Conservation (phyloP, 2,329 filamentous ascomycete species). For the Clarireedia hainanense region DNA sequence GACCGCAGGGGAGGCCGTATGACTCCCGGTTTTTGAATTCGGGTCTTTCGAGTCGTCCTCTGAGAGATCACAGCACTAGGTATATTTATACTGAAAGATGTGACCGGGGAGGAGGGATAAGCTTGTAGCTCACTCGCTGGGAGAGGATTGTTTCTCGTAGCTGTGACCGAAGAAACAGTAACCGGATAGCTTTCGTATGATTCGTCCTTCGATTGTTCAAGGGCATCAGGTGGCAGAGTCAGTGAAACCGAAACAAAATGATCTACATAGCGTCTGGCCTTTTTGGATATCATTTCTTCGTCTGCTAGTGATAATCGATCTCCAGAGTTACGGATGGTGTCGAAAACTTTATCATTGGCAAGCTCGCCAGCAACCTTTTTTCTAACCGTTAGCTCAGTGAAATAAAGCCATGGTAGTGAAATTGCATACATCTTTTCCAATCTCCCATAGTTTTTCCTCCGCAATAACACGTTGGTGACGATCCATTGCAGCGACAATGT, state of each 20-base stretch:
- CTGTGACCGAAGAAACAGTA: neutral
- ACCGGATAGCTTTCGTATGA: neutral
- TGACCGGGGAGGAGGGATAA: neutral
- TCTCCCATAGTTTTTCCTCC: neutral
- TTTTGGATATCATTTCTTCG: conserved; percentile 5
- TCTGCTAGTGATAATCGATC: neutral
- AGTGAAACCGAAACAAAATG: conserved; percentile 1
- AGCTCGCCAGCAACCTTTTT: conserved; percentile 1
- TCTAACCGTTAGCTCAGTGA: neutral
- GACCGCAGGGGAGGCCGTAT: neutral
- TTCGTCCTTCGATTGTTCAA: neutral
- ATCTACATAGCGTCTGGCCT: conserved; percentile 2
- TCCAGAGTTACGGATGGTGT: neutral
- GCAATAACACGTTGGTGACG: conserved; percentile 1
- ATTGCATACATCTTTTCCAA: conserved; percentile 2
- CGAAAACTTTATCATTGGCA: neutral
- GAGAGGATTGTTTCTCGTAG: neutral
- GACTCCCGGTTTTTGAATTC: neutral
- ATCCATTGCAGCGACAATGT: conserved; percentile 5
- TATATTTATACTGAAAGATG: neutral
- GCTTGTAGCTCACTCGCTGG: neutral
- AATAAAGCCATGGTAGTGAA: neutral
- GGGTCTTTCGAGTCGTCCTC: neutral
- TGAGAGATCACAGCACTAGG: neutral
- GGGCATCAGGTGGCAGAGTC: neutral